These are phyloP conservation scores for Agarophyton chilense DNA, from an alignment of 23 red algal species.

Conservation along the genomic window DNA sequence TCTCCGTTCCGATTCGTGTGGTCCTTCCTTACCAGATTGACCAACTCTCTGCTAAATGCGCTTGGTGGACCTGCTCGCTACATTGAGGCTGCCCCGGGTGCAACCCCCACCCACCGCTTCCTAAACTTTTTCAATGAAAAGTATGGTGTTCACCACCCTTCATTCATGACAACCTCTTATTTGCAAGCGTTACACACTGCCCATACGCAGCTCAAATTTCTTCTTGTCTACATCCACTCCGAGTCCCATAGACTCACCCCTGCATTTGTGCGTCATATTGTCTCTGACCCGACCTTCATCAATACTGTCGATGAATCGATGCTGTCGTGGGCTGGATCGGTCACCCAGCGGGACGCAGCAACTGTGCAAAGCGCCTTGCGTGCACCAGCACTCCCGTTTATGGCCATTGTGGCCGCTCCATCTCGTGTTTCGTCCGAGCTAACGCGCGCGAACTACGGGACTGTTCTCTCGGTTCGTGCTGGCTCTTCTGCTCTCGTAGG, in stretches of 20 bases:
- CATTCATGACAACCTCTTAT: slow-evolving; percentile 44
- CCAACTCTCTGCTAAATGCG: slow-evolving; percentile 2
- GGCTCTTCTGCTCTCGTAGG: slow-evolving; percentile 33
- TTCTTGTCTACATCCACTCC: slow-evolving; percentile 89
- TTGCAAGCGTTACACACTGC: slow-evolving; percentile 39
- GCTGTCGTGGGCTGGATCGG: slow-evolving; percentile 78
- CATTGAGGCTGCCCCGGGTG: slow-evolving; percentile 60
- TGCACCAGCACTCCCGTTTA: slow-evolving; percentile 73
- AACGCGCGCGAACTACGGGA: slow-evolving; percentile 42
- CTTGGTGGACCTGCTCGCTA: slow-evolving; percentile 43
- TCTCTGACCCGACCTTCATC: slow-evolving; percentile 58
- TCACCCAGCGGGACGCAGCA: slow-evolving; percentile 68
- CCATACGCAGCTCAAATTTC: slow-evolving; percentile 73
- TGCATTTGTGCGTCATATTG: slow-evolving; percentile 71
- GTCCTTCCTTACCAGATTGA: slow-evolving; percentile 46
- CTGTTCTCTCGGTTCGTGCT: slow-evolving; percentile 28
- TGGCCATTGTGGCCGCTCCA: slow-evolving; percentile 80
- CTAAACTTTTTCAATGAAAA: slow-evolving; percentile 49
- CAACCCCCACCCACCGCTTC: slow-evolving; percentile 47
- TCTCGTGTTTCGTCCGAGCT: slow-evolving; percentile 13
- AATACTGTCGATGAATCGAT: slow-evolving; percentile 72
- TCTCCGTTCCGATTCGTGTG: slow-evolving; percentile 65
- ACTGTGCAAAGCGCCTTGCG: slow-evolving; percentile 59
- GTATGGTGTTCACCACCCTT: slow-evolving; percentile 41
- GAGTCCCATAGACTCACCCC: slow-evolving; percentile 77